Base-by-base conservation (phyloP, 257 asterid species). In the Nicotiana otophora region DNA sequence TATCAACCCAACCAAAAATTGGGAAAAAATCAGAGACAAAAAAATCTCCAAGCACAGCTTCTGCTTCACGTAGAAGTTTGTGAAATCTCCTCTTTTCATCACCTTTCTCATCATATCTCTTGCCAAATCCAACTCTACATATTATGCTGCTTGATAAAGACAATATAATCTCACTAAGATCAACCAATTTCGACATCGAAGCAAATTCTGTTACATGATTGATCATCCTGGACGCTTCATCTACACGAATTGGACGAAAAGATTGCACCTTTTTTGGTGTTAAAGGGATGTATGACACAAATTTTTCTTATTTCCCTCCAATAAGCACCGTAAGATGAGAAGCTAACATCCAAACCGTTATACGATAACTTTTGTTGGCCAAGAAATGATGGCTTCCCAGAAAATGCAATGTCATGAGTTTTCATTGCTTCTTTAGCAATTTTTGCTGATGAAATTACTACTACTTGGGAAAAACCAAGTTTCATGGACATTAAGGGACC, bases 401-500 rank as follows among this genome's bases (percentile, higher is more conserved):
- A 87, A 69, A 87, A 87, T 4, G 16, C 7, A 0, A 84, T 33
- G 57, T 87, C 87, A 2, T 82, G 81, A 31, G 57, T 79, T 57
- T 80, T 82, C 66, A 87, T 60, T 11, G 67, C 83, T 51, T 84
- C 85, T 84, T 84, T 82, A 1, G 87, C 89, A 20, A 68, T 70
- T 80, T 46, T 46, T 46, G 86, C 12, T 1, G 86, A 87, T 42
- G 82, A 84, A 68, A 86, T 83, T 2, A 87, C 84, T 6, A 87
- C 36, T 0, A 82, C 51, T 23, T 81, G 87, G 20, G 81, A n/a
- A 17, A 85, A 84, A 0, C 88, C 87, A 33, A 84, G 64, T 11
- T 84, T 87, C 34, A 84, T 5, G 51, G 72, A 84, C 42, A 82
- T n/a, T 20, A 82, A n/a, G 3, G 89, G 85, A 19, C 89, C 89